Evolutionary conservation across 164 flowering plant genomes (phyloP).

Genomic region (Cinnamomum chago): DNA sequence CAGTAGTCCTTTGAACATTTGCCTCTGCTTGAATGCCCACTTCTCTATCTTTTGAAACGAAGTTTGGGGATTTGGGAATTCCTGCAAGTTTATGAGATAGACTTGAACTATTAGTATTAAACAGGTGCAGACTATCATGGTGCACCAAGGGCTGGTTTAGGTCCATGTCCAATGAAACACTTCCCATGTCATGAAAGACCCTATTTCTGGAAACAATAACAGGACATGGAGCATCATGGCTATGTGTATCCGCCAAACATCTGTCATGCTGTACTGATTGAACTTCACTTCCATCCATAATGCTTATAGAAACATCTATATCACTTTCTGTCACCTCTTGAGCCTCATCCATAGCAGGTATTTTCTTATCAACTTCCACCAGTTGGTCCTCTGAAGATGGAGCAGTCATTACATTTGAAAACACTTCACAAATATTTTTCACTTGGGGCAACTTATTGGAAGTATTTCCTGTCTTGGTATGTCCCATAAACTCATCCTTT

Average conservation of each 20-base stretch:
- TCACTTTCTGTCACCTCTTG: slow-evolving; percentile 20
- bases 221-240: slow-evolving; percentile 6
- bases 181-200: slow-evolving; percentile 17
- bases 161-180: slow-evolving; percentile 16
- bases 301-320: slow-evolving; percentile 16
- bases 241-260: background rate
- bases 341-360: slow-evolving; percentile 8
- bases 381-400: slow-evolving; percentile 11
- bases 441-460: slow-evolving; percentile 14
- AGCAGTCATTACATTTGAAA: background rate
- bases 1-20: slow-evolving; percentile 13
- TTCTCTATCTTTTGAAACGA: slow-evolving; percentile 12
- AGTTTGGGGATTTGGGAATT: slow-evolving; percentile 11
- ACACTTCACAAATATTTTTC: background rate
- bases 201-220: slow-evolving; percentile 2
- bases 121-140: slow-evolving; percentile 15
- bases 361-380: slow-evolving; percentile 9
- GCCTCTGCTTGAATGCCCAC: slow-evolving; percentile 15
- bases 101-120: slow-evolving; percentile 14
- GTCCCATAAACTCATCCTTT: slow-evolving; percentile 36
- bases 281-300: slow-evolving; percentile 8
- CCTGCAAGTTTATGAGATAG: slow-evolving; percentile 4
- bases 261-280: slow-evolving; percentile 13
- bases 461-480: slow-evolving; percentile 9
- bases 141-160: slow-evolving; percentile 11